phyloP scores from a whole-genome alignment of 164 flowering plant genomes.

The Piper longum region DNA sequence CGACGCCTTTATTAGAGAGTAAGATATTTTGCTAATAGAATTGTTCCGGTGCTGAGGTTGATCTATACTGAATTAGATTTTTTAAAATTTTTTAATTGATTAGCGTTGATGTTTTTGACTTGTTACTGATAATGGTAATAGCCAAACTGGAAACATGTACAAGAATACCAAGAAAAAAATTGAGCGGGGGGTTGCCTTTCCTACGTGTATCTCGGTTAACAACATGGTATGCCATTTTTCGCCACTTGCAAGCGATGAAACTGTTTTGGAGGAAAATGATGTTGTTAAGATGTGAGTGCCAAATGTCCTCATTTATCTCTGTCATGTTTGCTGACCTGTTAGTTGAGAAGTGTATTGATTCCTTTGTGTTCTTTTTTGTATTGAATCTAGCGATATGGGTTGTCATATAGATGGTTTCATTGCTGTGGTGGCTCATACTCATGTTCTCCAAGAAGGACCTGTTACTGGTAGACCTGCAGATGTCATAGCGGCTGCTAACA shows the following conservation, averaged over 20 bases:
- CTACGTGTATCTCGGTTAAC: slow-evolving; percentile 88
- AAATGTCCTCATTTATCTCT: not conserved
- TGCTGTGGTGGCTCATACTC: slow-evolving; percentile 80
- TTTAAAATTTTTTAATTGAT: not conserved
- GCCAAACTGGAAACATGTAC: slow-evolving; percentile 83
- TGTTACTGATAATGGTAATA: slow-evolving; percentile 10
- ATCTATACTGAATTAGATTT: not conserved
- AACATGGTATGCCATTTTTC: slow-evolving; percentile 81
- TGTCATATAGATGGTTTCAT: slow-evolving; percentile 96
- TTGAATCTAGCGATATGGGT: slow-evolving; percentile 68
- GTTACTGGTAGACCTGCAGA: slow-evolving; percentile 86
- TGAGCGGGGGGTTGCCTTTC: slow-evolving; percentile 89
- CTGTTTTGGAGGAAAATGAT: slow-evolving; percentile 71
- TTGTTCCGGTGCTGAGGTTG: not conserved
- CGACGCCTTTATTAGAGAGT: slow-evolving; percentile 77
- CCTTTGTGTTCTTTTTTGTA: not conserved
- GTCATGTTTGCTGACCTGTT: not conserved
- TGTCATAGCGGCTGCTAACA: slow-evolving; percentile 84
- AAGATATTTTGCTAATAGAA: slow-evolving; percentile 11
- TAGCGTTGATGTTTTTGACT: not conserved
- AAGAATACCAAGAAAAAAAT: slow-evolving; percentile 92
- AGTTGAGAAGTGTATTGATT: not conserved
- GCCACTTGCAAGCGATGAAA: slow-evolving; percentile 82
- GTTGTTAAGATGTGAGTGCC: slow-evolving; percentile 62
- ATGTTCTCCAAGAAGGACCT: slow-evolving; percentile 75